Percentiles rank a stretch among this genome's conserved stretches.
These are phyloP conservation scores for Boechera stricta DNA, from an alignment of 345 rosid species.

Conservation along the genomic window DNA sequence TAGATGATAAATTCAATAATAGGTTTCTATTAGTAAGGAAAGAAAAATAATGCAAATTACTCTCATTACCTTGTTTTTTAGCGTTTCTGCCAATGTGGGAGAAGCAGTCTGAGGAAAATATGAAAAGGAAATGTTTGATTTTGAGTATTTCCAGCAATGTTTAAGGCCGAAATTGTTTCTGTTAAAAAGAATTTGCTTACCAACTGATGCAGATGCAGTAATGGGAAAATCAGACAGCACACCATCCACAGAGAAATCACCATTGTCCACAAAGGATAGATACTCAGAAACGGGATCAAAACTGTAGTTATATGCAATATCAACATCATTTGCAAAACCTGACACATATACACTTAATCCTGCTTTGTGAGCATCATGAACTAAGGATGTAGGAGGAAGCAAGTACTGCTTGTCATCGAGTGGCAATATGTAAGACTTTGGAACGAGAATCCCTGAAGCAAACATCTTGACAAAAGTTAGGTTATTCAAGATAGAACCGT, in stretches of 20 bases:
- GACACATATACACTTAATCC: constrained; percentile 75
- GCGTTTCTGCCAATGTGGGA: constrained; percentile 57
- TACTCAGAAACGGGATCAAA: constrained; percentile 73
- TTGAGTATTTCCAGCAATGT: background rate
- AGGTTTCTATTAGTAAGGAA: background rate
- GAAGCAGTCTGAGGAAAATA: constrained; percentile 65
- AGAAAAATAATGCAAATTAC: background rate
- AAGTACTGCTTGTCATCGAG: constrained; percentile 55
- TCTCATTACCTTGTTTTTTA: constrained; percentile 54
- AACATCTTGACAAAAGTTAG: constrained; percentile 73
- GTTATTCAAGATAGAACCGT: constrained; percentile 59
- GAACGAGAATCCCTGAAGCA: constrained; percentile 83
- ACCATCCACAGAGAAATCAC: constrained; percentile 78
- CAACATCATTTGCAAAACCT: constrained; percentile 64
- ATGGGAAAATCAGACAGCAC: constrained; percentile 79
- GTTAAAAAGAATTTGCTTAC: constrained; percentile 42
- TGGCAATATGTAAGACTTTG: constrained; percentile 73
- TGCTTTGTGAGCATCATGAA: constrained; percentile 75
- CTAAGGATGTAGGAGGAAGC: constrained; percentile 55
- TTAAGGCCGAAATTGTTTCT: background rate
- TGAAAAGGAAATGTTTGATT: background rate
- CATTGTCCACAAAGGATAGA: constrained; percentile 68
- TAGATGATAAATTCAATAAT: background rate
- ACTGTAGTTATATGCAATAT: constrained; percentile 69
- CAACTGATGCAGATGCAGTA: constrained; percentile 67